Conservation (phyloP, 2,329 filamentous ascomycete genomes). For the Aspergillus candidus region DNA sequence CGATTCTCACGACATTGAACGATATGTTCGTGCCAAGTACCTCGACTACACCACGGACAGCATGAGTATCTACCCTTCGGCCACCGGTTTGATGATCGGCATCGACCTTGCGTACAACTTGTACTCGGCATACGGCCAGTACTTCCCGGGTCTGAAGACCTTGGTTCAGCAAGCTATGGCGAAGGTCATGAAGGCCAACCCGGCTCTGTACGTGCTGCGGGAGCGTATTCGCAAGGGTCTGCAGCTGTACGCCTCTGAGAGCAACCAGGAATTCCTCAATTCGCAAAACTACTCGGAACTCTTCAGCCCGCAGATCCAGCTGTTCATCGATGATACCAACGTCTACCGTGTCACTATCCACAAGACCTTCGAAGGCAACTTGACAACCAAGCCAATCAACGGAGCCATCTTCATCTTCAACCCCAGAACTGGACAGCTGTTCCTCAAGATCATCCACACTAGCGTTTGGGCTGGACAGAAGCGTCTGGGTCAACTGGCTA, state of each 20-base stretch:
- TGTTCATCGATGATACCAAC: constrained; percentile 99
- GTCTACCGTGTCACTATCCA: constrained; percentile 99
- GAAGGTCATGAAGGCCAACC: constrained; percentile 99
- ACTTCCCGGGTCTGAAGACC: constrained; percentile 95
- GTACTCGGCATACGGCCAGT: constrained; percentile 96
- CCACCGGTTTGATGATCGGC: constrained; percentile 94
- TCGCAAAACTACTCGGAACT: constrained; percentile 99
- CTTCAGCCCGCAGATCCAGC: constrained; percentile 97
- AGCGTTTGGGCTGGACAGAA: constrained; percentile 99
- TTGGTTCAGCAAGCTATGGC: constrained; percentile 97
- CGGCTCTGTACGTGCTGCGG: constrained; percentile 87
- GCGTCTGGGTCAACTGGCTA: constrained; percentile 93
- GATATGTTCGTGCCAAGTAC: constrained; percentile 96
- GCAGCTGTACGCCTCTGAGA: constrained; percentile 95
- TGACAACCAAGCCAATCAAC: constrained; percentile 99
- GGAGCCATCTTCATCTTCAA: constrained; percentile 99
- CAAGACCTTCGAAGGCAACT: constrained; percentile 98
- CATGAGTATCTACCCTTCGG: constrained; percentile 96
- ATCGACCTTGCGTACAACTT: constrained; percentile 97
- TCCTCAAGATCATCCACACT: constrained; percentile 99
- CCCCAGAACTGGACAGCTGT: constrained; percentile 92
- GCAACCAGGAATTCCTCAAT: constrained; percentile 98
- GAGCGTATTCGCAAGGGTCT: constrained; percentile 98
- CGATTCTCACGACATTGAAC: constrained; percentile 97
- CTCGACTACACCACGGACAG: constrained; percentile 98